Conservation (phyloP, 2,329 filamentous ascomycete genomes). For the Aspergillus sp. region DNA sequence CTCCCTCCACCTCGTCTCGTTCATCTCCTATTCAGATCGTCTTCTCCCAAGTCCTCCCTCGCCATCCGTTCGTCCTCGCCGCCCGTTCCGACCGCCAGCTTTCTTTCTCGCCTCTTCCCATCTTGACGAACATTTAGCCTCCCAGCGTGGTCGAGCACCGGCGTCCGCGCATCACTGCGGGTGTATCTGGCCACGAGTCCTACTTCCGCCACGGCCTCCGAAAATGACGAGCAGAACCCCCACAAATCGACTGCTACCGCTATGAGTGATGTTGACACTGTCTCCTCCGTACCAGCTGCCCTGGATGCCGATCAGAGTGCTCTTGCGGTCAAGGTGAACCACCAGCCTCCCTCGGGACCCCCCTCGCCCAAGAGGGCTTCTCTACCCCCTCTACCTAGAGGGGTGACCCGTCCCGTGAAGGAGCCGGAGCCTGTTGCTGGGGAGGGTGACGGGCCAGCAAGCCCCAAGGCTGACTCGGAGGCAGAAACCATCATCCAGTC, state of each 20-base stretch:
- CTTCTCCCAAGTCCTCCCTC: neutral
- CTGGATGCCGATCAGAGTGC: constrained; percentile 32
- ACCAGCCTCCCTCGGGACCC: constrained; percentile 20
- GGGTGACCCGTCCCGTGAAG: constrained; percentile 22
- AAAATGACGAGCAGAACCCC: constrained; percentile 44
- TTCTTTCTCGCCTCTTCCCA: constrained; percentile 3
- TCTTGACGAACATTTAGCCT: neutral
- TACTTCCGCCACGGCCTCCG: constrained; percentile 36
- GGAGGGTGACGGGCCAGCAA: constrained; percentile 34
- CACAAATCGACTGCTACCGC: constrained; percentile 41
- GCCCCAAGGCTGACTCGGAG: constrained; percentile 46
- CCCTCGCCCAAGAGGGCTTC: constrained; percentile 21
- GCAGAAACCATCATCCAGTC: constrained; percentile 51
- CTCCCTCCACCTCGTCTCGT: constrained; percentile 3
- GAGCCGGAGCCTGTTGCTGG: constrained; percentile 23
- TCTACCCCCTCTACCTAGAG: constrained; percentile 16
- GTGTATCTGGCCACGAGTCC: constrained; percentile 30
- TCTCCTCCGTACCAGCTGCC: constrained; percentile 37
- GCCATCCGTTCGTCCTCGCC: neutral
- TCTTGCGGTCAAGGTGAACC: constrained; percentile 32
- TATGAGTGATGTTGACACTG: constrained; percentile 48
- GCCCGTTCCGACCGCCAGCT: neutral
- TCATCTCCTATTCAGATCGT: neutral
- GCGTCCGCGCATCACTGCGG: constrained; percentile 33
- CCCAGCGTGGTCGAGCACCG: constrained; percentile 28